Base-by-base conservation (phyloP, 2,329 filamentous ascomycete genomes). In the Fusarium sp. region DNA sequence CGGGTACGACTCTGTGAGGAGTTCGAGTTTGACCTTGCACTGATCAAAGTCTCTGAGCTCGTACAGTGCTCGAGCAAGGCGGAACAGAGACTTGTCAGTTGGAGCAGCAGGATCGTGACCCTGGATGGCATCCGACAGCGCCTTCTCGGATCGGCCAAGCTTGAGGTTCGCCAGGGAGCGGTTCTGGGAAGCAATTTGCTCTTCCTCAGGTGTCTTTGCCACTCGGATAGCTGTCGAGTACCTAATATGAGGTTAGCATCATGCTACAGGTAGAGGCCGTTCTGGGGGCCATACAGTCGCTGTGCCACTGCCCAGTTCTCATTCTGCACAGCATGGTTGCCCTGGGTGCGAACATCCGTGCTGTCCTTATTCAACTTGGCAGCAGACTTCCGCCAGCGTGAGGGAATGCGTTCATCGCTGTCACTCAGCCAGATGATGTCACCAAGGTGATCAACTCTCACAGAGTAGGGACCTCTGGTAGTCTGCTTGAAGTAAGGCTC, bases 381-480 rank as follows among this genome's bases (percentile, higher is more conserved):
- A 10, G 6, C 3, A 12, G 38, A 10, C 2, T 30, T 38, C 54
- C 75, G 75, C 85, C 85, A 87, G n/a, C 65, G 56, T 2, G 47
- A 27, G 1, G 87, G 87, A 14, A 88, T 76, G 6, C 77, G 81
- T n/a, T 79, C 60, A 45, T 88, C 83, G 20, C 73, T 54, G 0
- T 71, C 60, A 1, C 79, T 62, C 3, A 89, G 66, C 67, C 81
- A 82, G 4, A 85, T 68, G 20, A 90, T 71, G 65, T 90, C 88
- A 17, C 84, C 85, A 17, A 86, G 73, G 74, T 90, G 88, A 66
- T 90, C 88, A 8, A 89, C 85, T 7, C 87, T 83, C 27, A 90
- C 37, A 0, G 79, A 81, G 75, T 86, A 87, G 0, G 79, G 57
- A 3, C 84, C 84, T 32, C 85, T 77, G 0, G 75, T 77, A 27